Evolutionary conservation across 106 monocot genomes (phyloP), one percentile per base, ranked within the genome.

Genomic region (Allium fistulosum): DNA sequence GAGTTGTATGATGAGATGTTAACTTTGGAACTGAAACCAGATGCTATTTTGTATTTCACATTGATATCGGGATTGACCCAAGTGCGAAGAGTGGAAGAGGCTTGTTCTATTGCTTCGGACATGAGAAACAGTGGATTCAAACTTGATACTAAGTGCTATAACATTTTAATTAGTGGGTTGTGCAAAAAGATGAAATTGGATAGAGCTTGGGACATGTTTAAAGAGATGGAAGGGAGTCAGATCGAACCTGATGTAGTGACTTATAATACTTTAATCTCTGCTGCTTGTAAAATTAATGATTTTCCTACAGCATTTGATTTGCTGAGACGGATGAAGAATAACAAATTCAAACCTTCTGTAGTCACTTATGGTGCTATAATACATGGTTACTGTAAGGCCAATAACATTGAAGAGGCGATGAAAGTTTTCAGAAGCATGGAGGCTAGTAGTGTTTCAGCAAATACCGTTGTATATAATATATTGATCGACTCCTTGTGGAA

Each of bases 301-400:
- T 80, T 91, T 55, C 14, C 84, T 0, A 72, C 72, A 22, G 85
- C 86, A 5, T 12, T 51, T 71, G 66, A 61, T 63, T 75, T 88
- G 16, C 58, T 96, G 66, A 71, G 47, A 6, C 71, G 79, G 71
- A 96, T 91, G 95, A 63, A 53, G 7, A 63, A 76, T 37, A 75
- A 73, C 15, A 76, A 76, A 3, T 70, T 66, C 69, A 28, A 62
- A 60, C 88, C 83, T 71, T 83, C 84, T 16, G 71, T 86, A 15
- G 58, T 88, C 10, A 91, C 91, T 26, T 96, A 83, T 46, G 95
- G 95, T 4, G 74, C 85, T 10, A 71, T 96, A 26, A 88, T 91
- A 47, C 79, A 88, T 75, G 95, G 91, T 26, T 86, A 68, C 57
- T 96, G 91, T 58, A 79, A 75, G 71, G 70, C 67, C 4, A 81